Evolutionary conservation across 192 early-diverging fungal species (phyloP), one percentile per base, ranked within the genome.

Genomic region (Endogone sp.): DNA sequence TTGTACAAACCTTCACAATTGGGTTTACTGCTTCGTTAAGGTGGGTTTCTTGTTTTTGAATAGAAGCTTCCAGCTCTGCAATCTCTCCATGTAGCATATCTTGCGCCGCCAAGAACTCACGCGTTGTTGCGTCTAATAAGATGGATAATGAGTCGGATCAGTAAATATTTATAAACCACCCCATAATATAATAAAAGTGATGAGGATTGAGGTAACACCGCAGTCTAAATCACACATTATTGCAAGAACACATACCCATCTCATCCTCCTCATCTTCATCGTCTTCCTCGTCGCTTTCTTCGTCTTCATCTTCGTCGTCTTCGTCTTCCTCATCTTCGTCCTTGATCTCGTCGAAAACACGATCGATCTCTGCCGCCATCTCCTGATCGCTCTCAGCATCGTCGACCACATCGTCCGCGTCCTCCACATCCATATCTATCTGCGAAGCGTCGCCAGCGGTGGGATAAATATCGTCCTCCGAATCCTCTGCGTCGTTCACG

Each of bases 1-100:
- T 32, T 70, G 21, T 58, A 54, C 64, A 68, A 81, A 92, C 91
- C 85, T 82, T 87, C 63, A 93, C 75, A 68, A 93, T 90, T 4
- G 85, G 84, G 75, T 93, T 92, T 3, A 84, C 80, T 21, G 90
- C 88, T 22, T 82, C 77, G 0, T 78, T 66, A 2, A 90, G 55
- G 63, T 89, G 81, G 0, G 78, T 76, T 29, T 76, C 64, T 60
- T 84, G 88, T 3, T 86, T 83, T 22, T 82, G 72, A 63, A 92
- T 77, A 30, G 80, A 84, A 3, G 66, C 67, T 55, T 90, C 82
- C 66, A 92, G 60, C 31, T 89, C 88, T 27, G 67, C 73, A 67
- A 93, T 89, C 71, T 91, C 90, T 62, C 88, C 81, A 57, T 75
- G 79, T 29, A 85, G 64, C 56, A 82, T 21, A 72, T 79, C 77